phyloP scores from a whole-genome alignment of 441 rosid genomes.

The Mallotus repandus region DNA sequence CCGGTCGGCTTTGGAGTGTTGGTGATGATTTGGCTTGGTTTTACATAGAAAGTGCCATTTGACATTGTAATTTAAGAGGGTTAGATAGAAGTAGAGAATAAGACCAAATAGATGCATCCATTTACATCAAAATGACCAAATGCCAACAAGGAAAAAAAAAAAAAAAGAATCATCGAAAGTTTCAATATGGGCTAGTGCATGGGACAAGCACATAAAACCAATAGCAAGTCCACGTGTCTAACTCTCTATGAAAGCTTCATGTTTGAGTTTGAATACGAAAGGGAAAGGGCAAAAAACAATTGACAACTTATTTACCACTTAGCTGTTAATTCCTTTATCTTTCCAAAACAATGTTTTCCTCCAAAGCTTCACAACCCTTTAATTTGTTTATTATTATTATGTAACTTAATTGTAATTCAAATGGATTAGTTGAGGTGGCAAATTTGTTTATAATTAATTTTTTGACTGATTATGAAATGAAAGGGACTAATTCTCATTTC shows the following conservation, averaged over 20 bases:
- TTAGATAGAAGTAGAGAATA: neutral
- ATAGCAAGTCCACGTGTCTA: neutral
- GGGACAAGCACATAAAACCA: neutral
- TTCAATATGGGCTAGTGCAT: neutral
- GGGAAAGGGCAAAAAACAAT: neutral
- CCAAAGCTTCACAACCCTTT: too few relatives aligned
- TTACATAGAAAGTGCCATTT: neutral
- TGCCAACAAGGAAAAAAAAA: neutral
- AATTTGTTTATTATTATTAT: too few relatives aligned
- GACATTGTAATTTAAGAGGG: neutral
- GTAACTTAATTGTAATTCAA: neutral
- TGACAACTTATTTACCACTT: neutral
- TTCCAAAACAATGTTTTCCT: neutral
- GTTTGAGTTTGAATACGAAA: neutral
- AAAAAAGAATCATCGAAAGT: neutral
- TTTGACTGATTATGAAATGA: too few relatives aligned
- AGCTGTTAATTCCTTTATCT: neutral
- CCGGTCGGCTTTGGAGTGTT: neutral
- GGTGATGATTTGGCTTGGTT: neutral
- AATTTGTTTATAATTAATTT: too few relatives aligned
- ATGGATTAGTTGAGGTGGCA: neutral
- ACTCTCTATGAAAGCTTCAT: neutral
- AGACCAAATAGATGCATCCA: neutral
- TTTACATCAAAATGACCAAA: neutral
- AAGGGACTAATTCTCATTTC: too few relatives aligned